A percentile compares a stretch with the other conserved stretches of the same genome.
Evolutionary conservation across 1,139 yeast genomes (phyloP).

Genomic region (Hyphopichia wangnamkhiaoensis): DNA sequence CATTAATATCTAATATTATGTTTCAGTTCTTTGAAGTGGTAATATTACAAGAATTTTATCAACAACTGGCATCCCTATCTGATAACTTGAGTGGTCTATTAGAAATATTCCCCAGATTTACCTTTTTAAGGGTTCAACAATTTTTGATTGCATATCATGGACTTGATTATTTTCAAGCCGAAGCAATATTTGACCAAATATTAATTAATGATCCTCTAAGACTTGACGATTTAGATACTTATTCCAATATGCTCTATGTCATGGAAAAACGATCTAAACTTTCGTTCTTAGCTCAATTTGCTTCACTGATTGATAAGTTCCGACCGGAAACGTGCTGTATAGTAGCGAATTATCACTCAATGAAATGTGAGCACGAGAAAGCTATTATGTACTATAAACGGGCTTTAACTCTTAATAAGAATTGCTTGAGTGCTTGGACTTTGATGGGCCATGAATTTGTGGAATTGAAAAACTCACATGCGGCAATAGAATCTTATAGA

Average conservation of each 20-base stretch:
- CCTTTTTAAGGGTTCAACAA: conserved; percentile 74
- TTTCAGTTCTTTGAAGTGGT: conserved; percentile 68
- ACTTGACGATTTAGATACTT: conserved; percentile 86
- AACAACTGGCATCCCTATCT: conserved; percentile 55
- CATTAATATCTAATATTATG: conserved; percentile 47
- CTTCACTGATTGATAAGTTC: conserved; percentile 79
- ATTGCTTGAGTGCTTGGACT: conserved; percentile 93
- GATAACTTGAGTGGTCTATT: conserved; percentile 50
- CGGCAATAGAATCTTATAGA: conserved; percentile 94
- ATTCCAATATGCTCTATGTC: conserved; percentile 90
- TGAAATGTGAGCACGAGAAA: conserved; percentile 91
- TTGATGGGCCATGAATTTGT: conserved; percentile 99
- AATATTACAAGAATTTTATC: conserved; percentile 78
- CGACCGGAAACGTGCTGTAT: conserved; percentile 96
- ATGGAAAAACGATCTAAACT: conserved; percentile 87
- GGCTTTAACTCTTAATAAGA: conserved; percentile 78
- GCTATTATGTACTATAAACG: conserved; percentile 92
- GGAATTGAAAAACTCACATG: conserved; percentile 92
- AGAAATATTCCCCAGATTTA: conserved; percentile 65
- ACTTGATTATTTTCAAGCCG: conserved; percentile 80
- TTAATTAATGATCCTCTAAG: conserved; percentile 79
- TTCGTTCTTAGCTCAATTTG: conserved; percentile 83
- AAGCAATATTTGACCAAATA: conserved; percentile 73
- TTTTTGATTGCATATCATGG: conserved; percentile 81
- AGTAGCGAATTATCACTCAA: conserved; percentile 88